These are phyloP conservation scores for Lineolata rhizophorae DNA, from an alignment of 495 filamentous ascomycete species.

Conservation along the genomic window DNA sequence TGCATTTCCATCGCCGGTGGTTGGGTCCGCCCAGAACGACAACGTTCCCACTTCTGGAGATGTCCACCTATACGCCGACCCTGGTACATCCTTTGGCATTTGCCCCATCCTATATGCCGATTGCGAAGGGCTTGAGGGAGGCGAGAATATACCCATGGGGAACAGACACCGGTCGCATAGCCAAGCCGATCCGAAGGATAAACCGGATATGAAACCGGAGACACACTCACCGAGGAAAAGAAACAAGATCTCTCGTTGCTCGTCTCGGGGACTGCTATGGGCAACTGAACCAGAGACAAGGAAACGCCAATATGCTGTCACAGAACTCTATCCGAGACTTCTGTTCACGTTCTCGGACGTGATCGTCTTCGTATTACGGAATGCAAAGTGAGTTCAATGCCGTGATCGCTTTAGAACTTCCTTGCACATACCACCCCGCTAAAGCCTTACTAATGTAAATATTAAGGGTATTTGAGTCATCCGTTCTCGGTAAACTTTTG, in stretches of 20 bases:
- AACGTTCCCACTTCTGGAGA: slow-evolving; percentile 35
- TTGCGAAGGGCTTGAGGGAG: slow-evolving; percentile 32
- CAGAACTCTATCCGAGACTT: slow-evolving; percentile 28
- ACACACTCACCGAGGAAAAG: slow-evolving; percentile 3
- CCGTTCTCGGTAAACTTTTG: slow-evolving; percentile 20
- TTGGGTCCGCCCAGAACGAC: slow-evolving; percentile 18
- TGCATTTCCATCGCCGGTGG: slow-evolving; percentile 15
- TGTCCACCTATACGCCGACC: slow-evolving; percentile 43
- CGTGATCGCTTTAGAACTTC: not conserved
- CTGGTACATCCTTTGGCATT: slow-evolving; percentile 21
- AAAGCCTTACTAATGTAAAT: not conserved
- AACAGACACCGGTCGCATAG: not conserved
- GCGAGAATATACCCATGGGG: slow-evolving; percentile 24
- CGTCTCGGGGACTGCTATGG: no score
- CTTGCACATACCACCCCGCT: not conserved
- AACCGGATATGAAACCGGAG: no score
- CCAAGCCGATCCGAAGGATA: no score
- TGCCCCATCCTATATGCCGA: slow-evolving; percentile 32
- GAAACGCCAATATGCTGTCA: slow-evolving; percentile 22
- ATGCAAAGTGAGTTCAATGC: slow-evolving; percentile 6
- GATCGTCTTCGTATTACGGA: slow-evolving; percentile 16
- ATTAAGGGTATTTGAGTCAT: slow-evolving; percentile 3
- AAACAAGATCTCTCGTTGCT: no score
- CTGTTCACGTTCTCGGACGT: slow-evolving; percentile 21
- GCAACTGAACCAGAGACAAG: slow-evolving; percentile 17